phyloP scores from a whole-genome alignment of 2,329 filamentous ascomycete species.

The Cercospora janseana region DNA sequence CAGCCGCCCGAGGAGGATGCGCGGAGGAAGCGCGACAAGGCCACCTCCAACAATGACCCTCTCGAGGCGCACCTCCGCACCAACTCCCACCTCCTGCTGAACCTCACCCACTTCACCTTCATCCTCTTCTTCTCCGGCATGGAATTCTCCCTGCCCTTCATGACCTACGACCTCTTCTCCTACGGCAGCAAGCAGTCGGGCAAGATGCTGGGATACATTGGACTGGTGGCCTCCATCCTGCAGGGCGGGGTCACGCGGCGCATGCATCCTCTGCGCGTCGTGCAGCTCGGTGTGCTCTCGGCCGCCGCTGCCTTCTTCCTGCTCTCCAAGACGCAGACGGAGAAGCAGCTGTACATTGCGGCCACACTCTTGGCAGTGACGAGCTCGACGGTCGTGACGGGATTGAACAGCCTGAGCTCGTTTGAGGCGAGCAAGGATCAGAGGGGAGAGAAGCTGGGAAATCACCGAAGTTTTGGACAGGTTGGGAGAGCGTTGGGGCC shows the following conservation, averaged over 20 bases:
- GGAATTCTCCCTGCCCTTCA: slow-evolving; percentile 96
- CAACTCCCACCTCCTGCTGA: slow-evolving; percentile 80
- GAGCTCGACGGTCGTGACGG: slow-evolving; percentile 90
- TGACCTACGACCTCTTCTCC: slow-evolving; percentile 91
- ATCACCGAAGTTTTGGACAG: slow-evolving; percentile 78
- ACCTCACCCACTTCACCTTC: slow-evolving; percentile 83
- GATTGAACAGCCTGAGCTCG: slow-evolving; percentile 85
- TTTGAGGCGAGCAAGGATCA: slow-evolving; percentile 81
- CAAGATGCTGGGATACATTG: slow-evolving; percentile 82
- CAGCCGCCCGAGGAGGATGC: slow-evolving; percentile 17
- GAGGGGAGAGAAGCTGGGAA: slow-evolving; percentile 81
- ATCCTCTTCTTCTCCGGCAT: slow-evolving; percentile 96
- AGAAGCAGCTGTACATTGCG: slow-evolving; percentile 72
- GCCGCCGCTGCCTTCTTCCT: slow-evolving; percentile 79
- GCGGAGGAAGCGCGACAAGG: slow-evolving; percentile 15
- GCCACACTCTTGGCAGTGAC: slow-evolving; percentile 84
- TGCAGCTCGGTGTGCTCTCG: slow-evolving; percentile 73
- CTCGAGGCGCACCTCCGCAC: slow-evolving; percentile 53
- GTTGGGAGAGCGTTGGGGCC: slow-evolving; percentile 83
- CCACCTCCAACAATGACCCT: slow-evolving; percentile 30
- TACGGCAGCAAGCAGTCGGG: slow-evolving; percentile 80
- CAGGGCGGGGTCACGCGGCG: slow-evolving; percentile 89
- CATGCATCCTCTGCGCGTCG: slow-evolving; percentile 74
- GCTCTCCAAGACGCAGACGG: slow-evolving; percentile 66
- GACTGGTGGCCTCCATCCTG: slow-evolving; percentile 84